These are phyloP conservation scores for Penicillium sp. DNA, from an alignment of 2,329 filamentous ascomycete species.

Conservation along the genomic window DNA sequence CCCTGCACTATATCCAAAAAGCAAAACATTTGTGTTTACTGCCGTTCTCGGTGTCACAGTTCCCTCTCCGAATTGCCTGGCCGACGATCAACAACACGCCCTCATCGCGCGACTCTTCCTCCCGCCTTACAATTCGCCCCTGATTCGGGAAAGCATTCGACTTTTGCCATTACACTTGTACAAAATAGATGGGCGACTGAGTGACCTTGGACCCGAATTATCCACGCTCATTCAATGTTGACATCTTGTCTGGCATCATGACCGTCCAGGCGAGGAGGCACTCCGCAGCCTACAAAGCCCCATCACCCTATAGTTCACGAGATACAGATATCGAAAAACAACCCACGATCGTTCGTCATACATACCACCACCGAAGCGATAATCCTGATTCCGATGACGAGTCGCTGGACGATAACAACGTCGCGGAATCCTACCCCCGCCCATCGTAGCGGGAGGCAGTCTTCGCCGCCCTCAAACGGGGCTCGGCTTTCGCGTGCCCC, in stretches of 20 bases:
- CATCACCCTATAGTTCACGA: conserved; percentile 20
- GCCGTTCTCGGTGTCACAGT: background rate
- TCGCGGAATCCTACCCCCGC: conserved; percentile 48
- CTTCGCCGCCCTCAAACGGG: conserved; percentile 32
- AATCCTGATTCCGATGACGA: conserved; percentile 27
- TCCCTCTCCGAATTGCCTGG: conserved; percentile 19
- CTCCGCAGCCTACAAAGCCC: conserved; percentile 27
- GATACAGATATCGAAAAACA: conserved; percentile 38
- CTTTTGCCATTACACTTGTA: background rate
- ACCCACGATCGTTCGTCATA: conserved; percentile 18
- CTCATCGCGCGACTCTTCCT: conserved; percentile 13
- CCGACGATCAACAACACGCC: conserved; percentile 21
- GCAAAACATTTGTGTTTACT: background rate
- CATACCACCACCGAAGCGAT: conserved; percentile 22
- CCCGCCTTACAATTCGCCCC: background rate
- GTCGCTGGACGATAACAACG: conserved; percentile 20
- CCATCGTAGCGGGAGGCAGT: conserved; percentile 34
- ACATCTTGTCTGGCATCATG: conserved; percentile 25
- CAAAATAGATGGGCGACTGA: conserved; percentile 9
- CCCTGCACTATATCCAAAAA: background rate
- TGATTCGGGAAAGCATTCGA: background rate
- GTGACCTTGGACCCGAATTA: conserved; percentile 1
- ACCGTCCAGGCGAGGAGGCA: conserved; percentile 32
- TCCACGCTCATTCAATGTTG: conserved; percentile 23
- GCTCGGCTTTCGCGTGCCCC: conserved; percentile 61